Evolutionary conservation across 2,329 filamentous ascomycete genomes (phyloP).

Genomic region (Fusarium oligoseptatum): DNA sequence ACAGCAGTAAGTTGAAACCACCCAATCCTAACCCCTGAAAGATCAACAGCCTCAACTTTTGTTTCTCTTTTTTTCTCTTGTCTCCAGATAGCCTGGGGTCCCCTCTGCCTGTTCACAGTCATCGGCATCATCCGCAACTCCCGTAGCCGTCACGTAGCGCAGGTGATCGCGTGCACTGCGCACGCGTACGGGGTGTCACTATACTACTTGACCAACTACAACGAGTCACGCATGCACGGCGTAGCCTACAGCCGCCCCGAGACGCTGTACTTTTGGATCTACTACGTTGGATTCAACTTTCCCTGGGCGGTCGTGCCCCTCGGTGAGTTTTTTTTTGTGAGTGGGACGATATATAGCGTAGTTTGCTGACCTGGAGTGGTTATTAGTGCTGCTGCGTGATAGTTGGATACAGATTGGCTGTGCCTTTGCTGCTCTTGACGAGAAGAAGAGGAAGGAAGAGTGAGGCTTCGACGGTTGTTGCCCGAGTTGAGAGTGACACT

Average conservation of each 20-base stretch:
- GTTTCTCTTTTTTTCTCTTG: slow-evolving; percentile 10
- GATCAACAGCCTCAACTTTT: neutral
- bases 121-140: slow-evolving; percentile 59
- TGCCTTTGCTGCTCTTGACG: slow-evolving; percentile 46
- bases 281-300: slow-evolving; percentile 71
- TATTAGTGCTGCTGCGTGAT: slow-evolving; percentile 50
- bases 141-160: slow-evolving; percentile 63
- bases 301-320: slow-evolving; percentile 71
- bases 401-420: slow-evolving; percentile 46
- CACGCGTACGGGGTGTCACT: slow-evolving; percentile 73
- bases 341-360: neutral
- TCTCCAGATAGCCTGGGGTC: slow-evolving; percentile 68
- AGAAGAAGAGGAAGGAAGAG: slow-evolving; percentile 38
- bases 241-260: slow-evolving; percentile 70
- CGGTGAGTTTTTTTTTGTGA: slow-evolving; percentile 56
- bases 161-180: slow-evolving; percentile 64
- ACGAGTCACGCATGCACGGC: slow-evolving; percentile 60
- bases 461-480: slow-evolving; percentile 15
- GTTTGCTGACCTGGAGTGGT: slow-evolving; percentile 25
- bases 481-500: neutral
- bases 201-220: slow-evolving; percentile 71
- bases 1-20: slow-evolving; percentile 58
- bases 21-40: neutral
- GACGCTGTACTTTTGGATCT: slow-evolving; percentile 72
- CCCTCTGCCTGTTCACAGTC: slow-evolving; percentile 66